phyloP scores from a whole-genome alignment of 192 early-diverging fungal genomes.

The Thoreauomyces humboldtii region DNA sequence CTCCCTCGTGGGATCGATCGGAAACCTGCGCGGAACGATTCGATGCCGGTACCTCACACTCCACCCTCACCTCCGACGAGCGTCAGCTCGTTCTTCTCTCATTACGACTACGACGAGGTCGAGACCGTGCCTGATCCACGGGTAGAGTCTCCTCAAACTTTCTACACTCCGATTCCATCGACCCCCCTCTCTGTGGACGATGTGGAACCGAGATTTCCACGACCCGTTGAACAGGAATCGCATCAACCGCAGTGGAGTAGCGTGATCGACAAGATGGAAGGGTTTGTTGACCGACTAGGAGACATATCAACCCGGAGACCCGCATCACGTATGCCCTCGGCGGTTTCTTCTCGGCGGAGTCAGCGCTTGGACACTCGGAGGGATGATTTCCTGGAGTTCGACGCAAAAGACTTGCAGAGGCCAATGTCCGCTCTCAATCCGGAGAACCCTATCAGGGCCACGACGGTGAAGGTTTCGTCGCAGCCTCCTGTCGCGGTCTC shows the following conservation, averaged over 20 bases:
- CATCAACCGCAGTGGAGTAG: not conserved
- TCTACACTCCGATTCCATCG: no score
- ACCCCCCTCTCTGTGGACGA: no score
- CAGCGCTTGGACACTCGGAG: not conserved
- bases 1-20: no score
- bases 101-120: not conserved
- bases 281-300: not conserved
- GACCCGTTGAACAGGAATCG: not conserved
- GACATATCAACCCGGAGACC: not conserved
- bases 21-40: no score
- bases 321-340: not conserved
- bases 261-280: not conserved
- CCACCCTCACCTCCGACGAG: not conserved
- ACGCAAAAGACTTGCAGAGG: no score
- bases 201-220: not conserved
- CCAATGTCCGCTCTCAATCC: not conserved
- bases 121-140: not conserved
- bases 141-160: no score
- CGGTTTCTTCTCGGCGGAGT: not conserved
- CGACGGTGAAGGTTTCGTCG: not conserved
- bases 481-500: not conserved
- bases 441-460: not conserved
- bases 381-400: no score
- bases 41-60: no score
- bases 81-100: not conserved